A percentile compares a stretch with the other conserved stretches of the same genome.
phyloP scores from a whole-genome alignment of 2,329 filamentous ascomycete genomes.

The Colletotrichum plurivorum region DNA sequence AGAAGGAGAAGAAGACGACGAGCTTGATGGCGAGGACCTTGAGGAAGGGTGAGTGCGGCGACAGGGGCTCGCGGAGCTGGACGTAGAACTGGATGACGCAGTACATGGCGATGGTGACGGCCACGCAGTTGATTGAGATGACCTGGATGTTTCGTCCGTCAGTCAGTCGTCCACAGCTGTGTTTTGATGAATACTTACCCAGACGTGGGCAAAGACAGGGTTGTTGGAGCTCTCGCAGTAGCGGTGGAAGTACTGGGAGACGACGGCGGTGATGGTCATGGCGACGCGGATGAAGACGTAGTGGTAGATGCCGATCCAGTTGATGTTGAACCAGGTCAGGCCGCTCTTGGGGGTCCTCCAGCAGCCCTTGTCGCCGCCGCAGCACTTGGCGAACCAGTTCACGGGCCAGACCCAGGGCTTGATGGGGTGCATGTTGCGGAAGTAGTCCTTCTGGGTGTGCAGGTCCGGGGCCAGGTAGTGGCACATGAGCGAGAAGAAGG shows the following conservation, averaged over 20 bases:
- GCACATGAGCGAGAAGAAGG: constrained; percentile 88
- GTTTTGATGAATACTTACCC: constrained; percentile 66
- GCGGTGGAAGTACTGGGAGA: constrained; percentile 75
- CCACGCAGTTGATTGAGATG: constrained; percentile 77
- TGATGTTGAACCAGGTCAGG: constrained; percentile 90
- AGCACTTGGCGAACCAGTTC: constrained; percentile 78
- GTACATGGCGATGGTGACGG: constrained; percentile 89
- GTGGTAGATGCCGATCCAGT: constrained; percentile 87
- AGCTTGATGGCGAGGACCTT: constrained; percentile 91
- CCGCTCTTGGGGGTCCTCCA: constrained; percentile 85
- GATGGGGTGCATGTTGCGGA: constrained; percentile 75
- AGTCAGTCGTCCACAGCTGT: constrained; percentile 9
- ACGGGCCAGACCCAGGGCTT: constrained; percentile 84
- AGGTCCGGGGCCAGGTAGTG: constrained; percentile 84
- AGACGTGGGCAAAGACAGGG: constrained; percentile 86
- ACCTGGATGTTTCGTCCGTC: constrained; percentile 56
- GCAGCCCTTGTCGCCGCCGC: constrained; percentile 76
- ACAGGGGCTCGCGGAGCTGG: constrained; percentile 78
- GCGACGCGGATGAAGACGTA: constrained; percentile 86
- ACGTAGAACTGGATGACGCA: constrained; percentile 90
- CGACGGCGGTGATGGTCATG: constrained; percentile 84
- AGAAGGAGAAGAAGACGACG: constrained; percentile 92
- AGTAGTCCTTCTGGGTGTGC: constrained; percentile 86
- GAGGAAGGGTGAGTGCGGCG: constrained; percentile 79
- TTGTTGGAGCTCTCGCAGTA: constrained; percentile 87